These are phyloP conservation scores for Naganishia onofrii DNA, from an alignment of 768 basidiomycete species.

Conservation along the genomic window DNA sequence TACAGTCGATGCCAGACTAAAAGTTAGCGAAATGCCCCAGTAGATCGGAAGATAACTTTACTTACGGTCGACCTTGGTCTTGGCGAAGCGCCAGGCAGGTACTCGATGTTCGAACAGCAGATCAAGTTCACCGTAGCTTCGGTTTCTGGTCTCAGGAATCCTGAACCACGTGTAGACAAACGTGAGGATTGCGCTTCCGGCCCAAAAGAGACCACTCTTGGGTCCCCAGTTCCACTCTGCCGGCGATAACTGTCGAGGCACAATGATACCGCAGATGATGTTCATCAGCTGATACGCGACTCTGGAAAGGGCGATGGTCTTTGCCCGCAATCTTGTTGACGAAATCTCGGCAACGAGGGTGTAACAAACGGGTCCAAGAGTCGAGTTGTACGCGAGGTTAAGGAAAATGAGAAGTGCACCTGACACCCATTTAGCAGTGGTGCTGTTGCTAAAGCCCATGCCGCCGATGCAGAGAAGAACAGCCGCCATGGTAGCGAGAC, in stretches of 20 bases:
- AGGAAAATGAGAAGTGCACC: constrained; percentile 50
- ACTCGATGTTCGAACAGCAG: constrained; percentile 52
- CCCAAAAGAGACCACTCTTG: constrained; percentile 47
- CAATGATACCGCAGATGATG: constrained; percentile 40
- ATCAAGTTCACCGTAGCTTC: constrained; percentile 52
- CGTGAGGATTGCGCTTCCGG: constrained; percentile 20
- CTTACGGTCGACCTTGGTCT: constrained; percentile 43
- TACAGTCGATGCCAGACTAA: not conserved
- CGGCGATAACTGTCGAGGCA: constrained; percentile 34
- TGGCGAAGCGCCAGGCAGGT: constrained; percentile 49
- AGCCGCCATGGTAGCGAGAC: constrained; percentile 43
- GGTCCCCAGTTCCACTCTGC: constrained; percentile 41
- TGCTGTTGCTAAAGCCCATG: constrained; percentile 40
- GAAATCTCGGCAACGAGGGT: constrained; percentile 47
- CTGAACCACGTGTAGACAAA: constrained; percentile 33
- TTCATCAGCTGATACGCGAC: constrained; percentile 36
- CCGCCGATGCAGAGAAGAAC: constrained; percentile 51
- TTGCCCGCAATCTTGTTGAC: constrained; percentile 47
- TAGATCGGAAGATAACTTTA: too few relatives aligned
- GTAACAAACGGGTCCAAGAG: constrained; percentile 49
- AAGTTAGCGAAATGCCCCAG: not conserved
- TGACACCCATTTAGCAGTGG: constrained; percentile 41
- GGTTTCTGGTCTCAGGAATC: constrained; percentile 38
- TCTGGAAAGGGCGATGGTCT: constrained; percentile 46
- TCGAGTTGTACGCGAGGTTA: constrained; percentile 49